Conservation (phyloP, 768 basidiomycete species). For the Dentipellis fragilis region DNA sequence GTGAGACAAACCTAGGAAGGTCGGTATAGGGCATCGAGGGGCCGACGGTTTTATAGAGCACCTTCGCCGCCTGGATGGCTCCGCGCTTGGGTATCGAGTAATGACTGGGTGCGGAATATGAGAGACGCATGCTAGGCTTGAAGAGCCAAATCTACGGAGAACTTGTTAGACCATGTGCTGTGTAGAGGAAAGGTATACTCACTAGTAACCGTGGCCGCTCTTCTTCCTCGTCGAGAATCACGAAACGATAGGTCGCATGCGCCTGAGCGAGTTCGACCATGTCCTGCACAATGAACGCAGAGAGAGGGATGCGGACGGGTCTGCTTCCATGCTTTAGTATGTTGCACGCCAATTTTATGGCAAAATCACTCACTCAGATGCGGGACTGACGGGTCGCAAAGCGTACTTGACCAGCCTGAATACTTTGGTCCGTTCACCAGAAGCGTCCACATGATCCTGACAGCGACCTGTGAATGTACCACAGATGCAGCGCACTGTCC, state of each 20-base stretch:
- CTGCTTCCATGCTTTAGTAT: slow-evolving; percentile 19
- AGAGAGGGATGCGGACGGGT: slow-evolving; percentile 45
- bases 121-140: slow-evolving; percentile 77
- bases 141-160: slow-evolving; percentile 79
- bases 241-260: slow-evolving; percentile 89
- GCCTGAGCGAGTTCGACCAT: slow-evolving; percentile 88
- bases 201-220: slow-evolving; percentile 75
- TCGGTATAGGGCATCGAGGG: slow-evolving; percentile 45
- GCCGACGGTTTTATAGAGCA: slow-evolving; percentile 72
- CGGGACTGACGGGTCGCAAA: slow-evolving; percentile 57
- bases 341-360: background rate
- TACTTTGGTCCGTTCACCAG: slow-evolving; percentile 26
- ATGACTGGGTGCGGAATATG: slow-evolving; percentile 51
- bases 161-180: background rate
- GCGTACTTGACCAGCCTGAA: slow-evolving; percentile 81
- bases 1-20: slow-evolving; percentile 37
- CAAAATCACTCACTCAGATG: slow-evolving; percentile 43
- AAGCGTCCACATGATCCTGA: slow-evolving; percentile 34
- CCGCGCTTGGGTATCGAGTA: slow-evolving; percentile 52
- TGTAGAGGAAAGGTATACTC: slow-evolving; percentile 18
- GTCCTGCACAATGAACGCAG: slow-evolving; percentile 85
- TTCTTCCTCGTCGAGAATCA: slow-evolving; percentile 80
- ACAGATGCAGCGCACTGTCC: slow-evolving; percentile 63
- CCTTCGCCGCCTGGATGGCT: slow-evolving; percentile 66
- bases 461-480: slow-evolving; percentile 74